These are phyloP conservation scores for Metschnikowia peoriensis DNA, from an alignment of 805 yeast species.

Conservation along the genomic window DNA sequence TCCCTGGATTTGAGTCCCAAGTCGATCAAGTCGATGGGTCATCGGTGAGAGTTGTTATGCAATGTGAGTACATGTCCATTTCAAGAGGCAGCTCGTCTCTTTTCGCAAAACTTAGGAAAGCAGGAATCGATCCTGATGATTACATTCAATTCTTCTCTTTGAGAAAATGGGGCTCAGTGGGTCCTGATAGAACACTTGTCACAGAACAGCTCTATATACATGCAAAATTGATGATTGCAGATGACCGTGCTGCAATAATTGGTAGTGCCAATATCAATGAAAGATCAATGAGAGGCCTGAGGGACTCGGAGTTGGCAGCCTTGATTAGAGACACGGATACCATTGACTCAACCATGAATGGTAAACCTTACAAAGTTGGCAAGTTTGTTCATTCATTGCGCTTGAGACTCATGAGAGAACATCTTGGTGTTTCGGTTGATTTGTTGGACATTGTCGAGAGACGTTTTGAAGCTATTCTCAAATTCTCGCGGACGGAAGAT, in stretches of 20 bases:
- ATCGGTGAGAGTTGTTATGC: slow-evolving; percentile 93
- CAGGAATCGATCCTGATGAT: slow-evolving; percentile 85
- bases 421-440: slow-evolving; percentile 91
- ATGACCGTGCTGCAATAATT: slow-evolving; percentile 88
- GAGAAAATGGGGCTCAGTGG: slow-evolving; percentile 94
- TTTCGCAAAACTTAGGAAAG: slow-evolving; percentile 72
- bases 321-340: slow-evolving; percentile 80
- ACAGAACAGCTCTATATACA: slow-evolving; percentile 94
- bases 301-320: slow-evolving; percentile 95
- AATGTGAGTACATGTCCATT: slow-evolving; percentile 91
- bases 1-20: slow-evolving; percentile 96
- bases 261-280: slow-evolving; percentile 98
- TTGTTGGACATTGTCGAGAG: slow-evolving; percentile 77
- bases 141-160: slow-evolving; percentile 89
- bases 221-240: slow-evolving; percentile 88
- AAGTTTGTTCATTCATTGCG: slow-evolving; percentile 87
- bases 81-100: slow-evolving; percentile 87
- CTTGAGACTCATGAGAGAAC: slow-evolving; percentile 93
- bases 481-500: slow-evolving; percentile 38
- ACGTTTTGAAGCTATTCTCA: slow-evolving; percentile 52
- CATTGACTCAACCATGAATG: slow-evolving; percentile 73
- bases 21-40: slow-evolving; percentile 94
- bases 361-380: slow-evolving; percentile 75
- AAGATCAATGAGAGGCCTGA: slow-evolving; percentile 87
- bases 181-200: slow-evolving; percentile 66